These are phyloP conservation scores for Xylaria digitata DNA, from an alignment of 2,329 filamentous ascomycete genomes.

Conservation along the genomic window DNA sequence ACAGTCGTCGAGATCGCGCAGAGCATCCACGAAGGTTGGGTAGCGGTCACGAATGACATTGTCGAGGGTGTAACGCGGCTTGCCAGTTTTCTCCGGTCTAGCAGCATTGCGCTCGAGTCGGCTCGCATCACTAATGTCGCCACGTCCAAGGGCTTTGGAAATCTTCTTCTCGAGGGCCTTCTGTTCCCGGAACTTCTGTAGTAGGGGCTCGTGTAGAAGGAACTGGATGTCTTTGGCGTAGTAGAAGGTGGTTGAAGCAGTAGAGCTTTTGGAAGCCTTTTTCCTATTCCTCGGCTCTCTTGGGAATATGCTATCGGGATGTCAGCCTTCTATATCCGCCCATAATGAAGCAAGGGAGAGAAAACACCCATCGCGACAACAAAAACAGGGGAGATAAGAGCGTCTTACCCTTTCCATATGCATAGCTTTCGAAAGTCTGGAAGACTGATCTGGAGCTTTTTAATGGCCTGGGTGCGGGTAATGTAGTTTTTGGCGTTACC, in stretches of 20 bases:
- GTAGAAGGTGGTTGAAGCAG: slow-evolving; percentile 91
- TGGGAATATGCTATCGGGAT: slow-evolving; percentile 78
- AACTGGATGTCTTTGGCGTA: slow-evolving; percentile 97
- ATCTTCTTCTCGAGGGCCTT: slow-evolving; percentile 99
- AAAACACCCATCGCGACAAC: neutral
- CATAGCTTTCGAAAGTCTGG: slow-evolving; percentile 98
- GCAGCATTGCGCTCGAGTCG: slow-evolving; percentile 88
- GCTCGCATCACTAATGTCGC: slow-evolving; percentile 88
- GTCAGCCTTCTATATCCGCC: slow-evolving; percentile 6
- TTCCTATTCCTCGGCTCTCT: slow-evolving; percentile 97
- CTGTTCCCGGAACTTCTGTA: slow-evolving; percentile 95
- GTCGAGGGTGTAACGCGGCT: slow-evolving; percentile 89
- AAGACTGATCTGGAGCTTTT: slow-evolving; percentile 96
- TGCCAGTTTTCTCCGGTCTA: slow-evolving; percentile 89
- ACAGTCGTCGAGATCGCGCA: slow-evolving; percentile 95
- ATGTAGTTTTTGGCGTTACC: slow-evolving; percentile 99
- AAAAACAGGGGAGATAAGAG: neutral
- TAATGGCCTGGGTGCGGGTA: slow-evolving; percentile 94
- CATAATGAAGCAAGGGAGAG: neutral
- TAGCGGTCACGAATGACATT: slow-evolving; percentile 99
- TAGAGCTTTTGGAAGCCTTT: slow-evolving; percentile 93
- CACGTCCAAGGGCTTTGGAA: slow-evolving; percentile 87
- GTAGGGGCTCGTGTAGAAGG: slow-evolving; percentile 92
- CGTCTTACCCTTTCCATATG: slow-evolving; percentile 87
- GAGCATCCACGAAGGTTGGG: slow-evolving; percentile 93